Evolutionary conservation across 768 basidiomycete genomes (phyloP), one percentile per base, ranked within the genome.

Genomic region (Exidia glandulosa): DNA sequence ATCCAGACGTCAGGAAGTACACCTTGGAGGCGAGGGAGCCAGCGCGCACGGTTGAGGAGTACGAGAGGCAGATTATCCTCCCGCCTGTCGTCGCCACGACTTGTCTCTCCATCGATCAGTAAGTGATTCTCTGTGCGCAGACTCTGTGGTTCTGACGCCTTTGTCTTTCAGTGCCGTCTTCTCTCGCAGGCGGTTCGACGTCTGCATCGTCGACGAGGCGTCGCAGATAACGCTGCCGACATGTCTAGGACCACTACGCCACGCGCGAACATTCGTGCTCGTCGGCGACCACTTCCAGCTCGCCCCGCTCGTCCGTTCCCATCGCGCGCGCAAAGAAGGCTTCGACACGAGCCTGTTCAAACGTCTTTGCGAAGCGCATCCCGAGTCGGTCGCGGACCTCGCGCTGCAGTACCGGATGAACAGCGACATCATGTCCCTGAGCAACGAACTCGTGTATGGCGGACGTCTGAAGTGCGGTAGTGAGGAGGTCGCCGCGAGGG

Each of bases 211-310:
- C 19, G 96, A 98, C 63, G 96, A 99, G 70, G 96, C 96, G 0
- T 97, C 96, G 0, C 95, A 98, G 69, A 94, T 97, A 63, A 98
- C 96, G 0, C 72, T 98, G 1, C 96, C 96, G 0, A 95, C 94
- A 0, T 97, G 93, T 66, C 76, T 98, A 1, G 96, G 96, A 4
- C 96, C 96, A 0, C 75, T 98, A 2, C 84, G 94, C 1, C 90
- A 87, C 66, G 93, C 94, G 2, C 81, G 93, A 57, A 90, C 80
- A 45, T 99, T 97, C 64, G 82, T 98, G 3, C 85, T 98, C 13
- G 95, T 98, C 19, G 96, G 96, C 6, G 96, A 98, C 68, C 96
- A 99, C 73, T 92, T 88, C 74, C 96, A 99, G 67, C 83, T 99
- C 2, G 95, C 95, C 10, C 96, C 96, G 0, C 79, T 98, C 41